Base-by-base conservation (phyloP, 306 rosid genomes). In the Lathyrus tuberosus region DNA sequence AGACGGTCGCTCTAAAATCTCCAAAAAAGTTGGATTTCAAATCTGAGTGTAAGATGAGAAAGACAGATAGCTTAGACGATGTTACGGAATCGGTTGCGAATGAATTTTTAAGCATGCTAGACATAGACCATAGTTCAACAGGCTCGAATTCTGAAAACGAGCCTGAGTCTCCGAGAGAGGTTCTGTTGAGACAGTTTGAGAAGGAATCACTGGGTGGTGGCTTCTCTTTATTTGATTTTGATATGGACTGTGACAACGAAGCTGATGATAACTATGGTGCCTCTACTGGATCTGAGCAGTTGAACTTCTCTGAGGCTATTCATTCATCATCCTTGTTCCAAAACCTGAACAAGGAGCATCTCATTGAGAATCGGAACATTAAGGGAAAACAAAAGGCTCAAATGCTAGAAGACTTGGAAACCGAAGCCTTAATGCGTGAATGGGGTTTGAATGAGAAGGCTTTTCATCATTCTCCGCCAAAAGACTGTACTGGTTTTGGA, bases 81-180 rank as follows among this genome's bases (percentile, higher is more conserved):
- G 86, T 83, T 56, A 75, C 89, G 14, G 98, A 89, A 37, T 80
- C 86, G 40, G 86, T 92, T 71, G 89, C 89, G 4, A 77, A 66
- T 69, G 98, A 92, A 65, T 89, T 92, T 81, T 83, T 92, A 69
- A 84, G 69, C 79, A 87, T 86, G 96, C 75, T 87, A 40, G 89
- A 75, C 44, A 43, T 86, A 17, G 95, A 84, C 80, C 58, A 48
- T 12, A 81, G 91, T 81, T 83, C 91, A 33, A 22, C 59, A 64
- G 78, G 58, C 26, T 38, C 83, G 80, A 81, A 81, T 84, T 89
- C 89, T 64, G 94, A 77, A 71, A 83, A 88, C n/a, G 97, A 89
- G 75, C 84, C 91, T 0, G 91, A 89, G 70, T 91, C 97, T 51
- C 97, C 97, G 16, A 84, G 98, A 84, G 98, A 85, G 82, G 84